These are phyloP conservation scores for Juglanconis oblonga DNA, from an alignment of 2,329 filamentous ascomycete genomes.

Conservation along the genomic window DNA sequence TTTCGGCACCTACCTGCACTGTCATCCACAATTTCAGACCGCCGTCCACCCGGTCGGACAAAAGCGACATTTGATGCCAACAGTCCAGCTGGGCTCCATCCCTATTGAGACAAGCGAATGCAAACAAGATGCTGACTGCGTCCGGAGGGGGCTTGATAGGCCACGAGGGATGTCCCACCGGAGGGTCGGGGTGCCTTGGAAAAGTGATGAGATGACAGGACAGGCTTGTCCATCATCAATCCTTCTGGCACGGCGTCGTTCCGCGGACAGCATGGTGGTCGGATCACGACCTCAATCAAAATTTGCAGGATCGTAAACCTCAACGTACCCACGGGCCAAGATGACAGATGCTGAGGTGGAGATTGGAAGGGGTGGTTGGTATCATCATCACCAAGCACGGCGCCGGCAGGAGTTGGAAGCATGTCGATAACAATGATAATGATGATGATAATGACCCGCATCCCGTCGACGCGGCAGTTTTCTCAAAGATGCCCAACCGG, in stretches of 20 bases:
- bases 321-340: too few relatives aligned
- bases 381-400: background rate
- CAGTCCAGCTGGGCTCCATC: background rate
- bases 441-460: background rate
- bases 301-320: background rate
- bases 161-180: background rate
- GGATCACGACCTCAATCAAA: background rate
- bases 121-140: conserved; percentile 19
- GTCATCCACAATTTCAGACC: background rate
- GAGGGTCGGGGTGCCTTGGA: background rate
- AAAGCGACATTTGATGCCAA: background rate
- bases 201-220: background rate
- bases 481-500: too few relatives aligned
- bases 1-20: background rate
- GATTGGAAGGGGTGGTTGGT: background rate
- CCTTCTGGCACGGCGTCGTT: background rate
- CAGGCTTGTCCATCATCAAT: background rate
- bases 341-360: too few relatives aligned
- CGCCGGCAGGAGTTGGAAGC: background rate
- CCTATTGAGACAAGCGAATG: conserved; percentile 4
- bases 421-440: background rate
- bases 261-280: background rate
- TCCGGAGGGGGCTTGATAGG: conserved; percentile 11
- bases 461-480: too few relatives aligned
- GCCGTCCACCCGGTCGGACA: background rate